These are phyloP conservation scores for Saccharum officinarum DNA, from an alignment of 176 grass and related monocot species.

Conservation along the genomic window DNA sequence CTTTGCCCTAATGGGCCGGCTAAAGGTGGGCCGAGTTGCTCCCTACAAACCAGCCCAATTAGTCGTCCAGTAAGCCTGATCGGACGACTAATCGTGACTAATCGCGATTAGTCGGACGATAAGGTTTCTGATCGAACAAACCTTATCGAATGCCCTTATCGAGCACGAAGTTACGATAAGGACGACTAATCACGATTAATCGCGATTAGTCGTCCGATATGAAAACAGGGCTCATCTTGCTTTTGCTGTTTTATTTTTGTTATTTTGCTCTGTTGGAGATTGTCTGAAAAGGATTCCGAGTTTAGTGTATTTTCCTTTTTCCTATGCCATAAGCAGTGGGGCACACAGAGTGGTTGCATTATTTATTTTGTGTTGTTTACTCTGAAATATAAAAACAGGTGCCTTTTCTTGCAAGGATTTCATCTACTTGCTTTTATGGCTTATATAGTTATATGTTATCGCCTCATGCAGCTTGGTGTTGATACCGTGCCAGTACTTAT, in stretches of 20 bases:
- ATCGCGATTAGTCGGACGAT: no score
- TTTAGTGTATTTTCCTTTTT: background rate
- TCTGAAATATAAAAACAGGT: background rate
- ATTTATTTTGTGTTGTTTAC: background rate
- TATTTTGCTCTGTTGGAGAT: background rate
- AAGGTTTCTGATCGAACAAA: no score
- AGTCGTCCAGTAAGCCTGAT: no score
- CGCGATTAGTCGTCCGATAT: no score
- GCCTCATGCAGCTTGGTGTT: slow-evolving; percentile 65
- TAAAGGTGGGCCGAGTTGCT: no score
- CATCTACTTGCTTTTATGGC: background rate
- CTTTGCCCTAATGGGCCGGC: no score
- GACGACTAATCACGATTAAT: no score
- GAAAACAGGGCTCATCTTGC: no score
- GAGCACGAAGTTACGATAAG: no score
- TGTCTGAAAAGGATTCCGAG: background rate
- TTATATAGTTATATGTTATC: slow-evolving; percentile 4
- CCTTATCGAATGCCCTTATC: no score
- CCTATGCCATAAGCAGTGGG: background rate
- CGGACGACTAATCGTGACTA: no score
- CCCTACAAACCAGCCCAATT: no score
- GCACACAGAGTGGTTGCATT: background rate
- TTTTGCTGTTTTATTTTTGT: background rate
- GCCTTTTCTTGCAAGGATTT: background rate
- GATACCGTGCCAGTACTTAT: slow-evolving; percentile 81